phyloP scores from a whole-genome alignment of 768 basidiomycete species.

The Chalciporus chontae region DNA sequence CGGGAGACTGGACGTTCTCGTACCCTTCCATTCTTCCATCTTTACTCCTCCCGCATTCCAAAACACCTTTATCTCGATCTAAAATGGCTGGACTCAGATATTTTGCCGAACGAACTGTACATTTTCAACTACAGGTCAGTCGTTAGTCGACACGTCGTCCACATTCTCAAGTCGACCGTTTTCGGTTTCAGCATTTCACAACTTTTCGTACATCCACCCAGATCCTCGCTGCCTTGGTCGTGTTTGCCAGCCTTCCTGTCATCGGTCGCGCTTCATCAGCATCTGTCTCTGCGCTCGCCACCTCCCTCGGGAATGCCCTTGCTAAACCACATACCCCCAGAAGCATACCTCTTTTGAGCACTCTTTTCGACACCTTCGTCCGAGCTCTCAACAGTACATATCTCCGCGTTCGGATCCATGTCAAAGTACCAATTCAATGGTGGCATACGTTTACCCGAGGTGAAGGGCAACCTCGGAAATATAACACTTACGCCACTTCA shows the following conservation, averaged over 20 bases:
- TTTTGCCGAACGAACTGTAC: slow-evolving; percentile 9
- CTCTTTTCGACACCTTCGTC: slow-evolving; percentile 12
- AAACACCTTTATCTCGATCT: background rate
- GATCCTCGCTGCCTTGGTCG: slow-evolving; percentile 7
- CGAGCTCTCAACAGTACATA: slow-evolving; percentile 14
- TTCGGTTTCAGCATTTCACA: slow-evolving; percentile 1
- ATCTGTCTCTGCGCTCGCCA: slow-evolving; percentile 2
- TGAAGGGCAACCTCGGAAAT: background rate
- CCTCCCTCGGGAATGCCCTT: slow-evolving; percentile 6
- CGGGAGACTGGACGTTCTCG: background rate
- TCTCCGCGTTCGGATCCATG: slow-evolving; percentile 12
- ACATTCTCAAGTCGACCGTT: no score
- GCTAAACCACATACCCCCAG: slow-evolving; percentile 1
- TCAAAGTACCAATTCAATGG: slow-evolving; percentile 10
- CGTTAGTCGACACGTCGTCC: background rate
- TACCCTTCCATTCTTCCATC: background rate
- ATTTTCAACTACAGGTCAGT: slow-evolving; percentile 11
- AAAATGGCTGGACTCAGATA: slow-evolving; percentile 8
- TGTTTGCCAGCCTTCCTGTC: slow-evolving; percentile 9
- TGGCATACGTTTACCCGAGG: background rate
- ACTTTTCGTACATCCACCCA: slow-evolving; percentile 2
- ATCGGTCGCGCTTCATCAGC: background rate
- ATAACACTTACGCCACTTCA: slow-evolving; percentile 20
- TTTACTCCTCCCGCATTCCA: background rate
- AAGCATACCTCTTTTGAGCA: background rate